phyloP scores from a whole-genome alignment of 164 flowering plant genomes.

The Malania oleifera region DNA sequence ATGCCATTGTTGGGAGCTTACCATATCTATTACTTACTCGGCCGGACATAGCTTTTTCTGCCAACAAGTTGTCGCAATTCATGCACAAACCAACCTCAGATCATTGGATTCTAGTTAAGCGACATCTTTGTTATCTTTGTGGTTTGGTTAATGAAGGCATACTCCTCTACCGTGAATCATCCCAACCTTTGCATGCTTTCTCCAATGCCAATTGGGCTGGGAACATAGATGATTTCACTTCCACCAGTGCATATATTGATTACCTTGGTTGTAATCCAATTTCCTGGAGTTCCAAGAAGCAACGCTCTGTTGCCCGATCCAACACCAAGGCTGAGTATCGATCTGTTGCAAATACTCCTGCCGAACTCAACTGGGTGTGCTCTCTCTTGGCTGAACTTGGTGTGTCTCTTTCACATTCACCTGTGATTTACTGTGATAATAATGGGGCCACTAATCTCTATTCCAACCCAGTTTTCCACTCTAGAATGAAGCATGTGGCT shows the following conservation, averaged over 20 bases:
- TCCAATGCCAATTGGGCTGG: conserved; percentile 1
- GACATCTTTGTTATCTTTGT: not conserved
- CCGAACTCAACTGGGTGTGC: too few relatives aligned
- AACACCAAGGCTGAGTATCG: too few relatives aligned
- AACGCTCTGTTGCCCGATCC: conserved; percentile 1
- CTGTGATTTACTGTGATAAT: too few relatives aligned
- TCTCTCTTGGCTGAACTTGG: too few relatives aligned
- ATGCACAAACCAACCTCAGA: not conserved
- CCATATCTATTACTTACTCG: not conserved
- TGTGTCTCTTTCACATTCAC: too few relatives aligned
- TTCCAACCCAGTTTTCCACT: too few relatives aligned
- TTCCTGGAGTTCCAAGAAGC: conserved; percentile 1
- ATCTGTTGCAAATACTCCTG: too few relatives aligned
- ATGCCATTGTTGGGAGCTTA: conserved; percentile 2
- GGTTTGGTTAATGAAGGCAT: not conserved
- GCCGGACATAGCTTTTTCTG: not conserved
- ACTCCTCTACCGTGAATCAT: not conserved
- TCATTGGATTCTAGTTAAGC: not conserved
- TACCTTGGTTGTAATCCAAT: conserved; percentile 5
- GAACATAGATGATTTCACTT: not conserved
- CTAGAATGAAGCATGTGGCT: too few relatives aligned
- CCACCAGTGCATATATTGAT: not conserved
- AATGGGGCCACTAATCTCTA: too few relatives aligned
- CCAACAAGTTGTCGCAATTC: not conserved
- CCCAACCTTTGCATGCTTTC: not conserved